Evolutionary conservation across 2,329 filamentous ascomycete species (phyloP).

Genomic region (Metarhizium brunneum): DNA sequence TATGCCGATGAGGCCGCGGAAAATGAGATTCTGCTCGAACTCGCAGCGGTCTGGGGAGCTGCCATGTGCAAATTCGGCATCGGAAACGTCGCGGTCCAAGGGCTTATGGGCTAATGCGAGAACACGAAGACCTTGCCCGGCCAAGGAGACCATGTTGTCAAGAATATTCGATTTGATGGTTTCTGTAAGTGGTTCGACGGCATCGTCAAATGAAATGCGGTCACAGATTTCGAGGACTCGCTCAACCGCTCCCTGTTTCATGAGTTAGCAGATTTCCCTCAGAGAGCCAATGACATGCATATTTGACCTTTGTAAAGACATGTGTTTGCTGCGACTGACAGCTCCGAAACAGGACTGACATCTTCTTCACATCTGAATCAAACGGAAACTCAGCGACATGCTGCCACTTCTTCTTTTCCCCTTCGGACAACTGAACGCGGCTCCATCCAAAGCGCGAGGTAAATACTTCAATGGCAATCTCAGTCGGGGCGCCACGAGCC

Average conservation of each 20-base stretch:
- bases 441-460: slow-evolving; percentile 41
- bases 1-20: slow-evolving; percentile 62
- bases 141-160: slow-evolving; percentile 56
- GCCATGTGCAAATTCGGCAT: slow-evolving; percentile 19
- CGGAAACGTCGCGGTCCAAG: slow-evolving; percentile 7
- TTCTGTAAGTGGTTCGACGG: slow-evolving; percentile 20
- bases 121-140: slow-evolving; percentile 56
- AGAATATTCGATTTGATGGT: slow-evolving; percentile 43
- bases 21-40: slow-evolving; percentile 37
- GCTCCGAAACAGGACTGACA: slow-evolving; percentile 44
- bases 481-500: slow-evolving; percentile 39
- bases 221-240: slow-evolving; percentile 53
- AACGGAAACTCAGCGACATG: slow-evolving; percentile 45
- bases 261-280: neutral
- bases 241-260: slow-evolving; percentile 48
- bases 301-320: slow-evolving; percentile 39
- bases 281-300: too few species aligned
- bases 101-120: slow-evolving; percentile 45
- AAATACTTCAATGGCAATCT: slow-evolving; percentile 50
- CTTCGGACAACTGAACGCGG: slow-evolving; percentile 20
- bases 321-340: slow-evolving; percentile 19
- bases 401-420: slow-evolving; percentile 20
- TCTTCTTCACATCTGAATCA: slow-evolving; percentile 48
- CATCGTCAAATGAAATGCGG: slow-evolving; percentile 30
- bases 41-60: slow-evolving; percentile 11